phyloP scores from a whole-genome alignment of 169 alveolate genomes.

The Babesia caballi region DNA sequence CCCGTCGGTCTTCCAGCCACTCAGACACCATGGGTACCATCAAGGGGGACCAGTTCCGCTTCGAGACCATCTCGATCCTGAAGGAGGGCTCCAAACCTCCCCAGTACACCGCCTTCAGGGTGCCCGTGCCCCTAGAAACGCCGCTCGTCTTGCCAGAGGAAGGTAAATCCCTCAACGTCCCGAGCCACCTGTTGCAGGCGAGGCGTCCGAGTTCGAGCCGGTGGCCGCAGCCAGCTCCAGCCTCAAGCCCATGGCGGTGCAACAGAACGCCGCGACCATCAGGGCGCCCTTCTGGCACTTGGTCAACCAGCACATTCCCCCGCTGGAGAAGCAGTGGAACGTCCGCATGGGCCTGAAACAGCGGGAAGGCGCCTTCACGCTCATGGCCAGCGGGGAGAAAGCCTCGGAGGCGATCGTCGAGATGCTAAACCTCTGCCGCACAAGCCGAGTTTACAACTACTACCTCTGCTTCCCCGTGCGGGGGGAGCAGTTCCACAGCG shows the following conservation, averaged over 20 bases:
- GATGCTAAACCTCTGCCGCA: slow-evolving; percentile 49
- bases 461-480: slow-evolving; percentile 64
- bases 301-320: slow-evolving; percentile 7
- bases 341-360: slow-evolving; percentile 45
- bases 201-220: not conserved
- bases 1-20: too few species aligned
- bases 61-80: slow-evolving; percentile 24
- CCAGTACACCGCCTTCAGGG: slow-evolving; percentile 1
- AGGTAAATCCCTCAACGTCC: not conserved
- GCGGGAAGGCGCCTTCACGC: not conserved
- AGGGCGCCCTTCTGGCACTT: slow-evolving; percentile 48
- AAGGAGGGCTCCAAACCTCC: slow-evolving; percentile 8
- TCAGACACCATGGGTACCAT: slow-evolving; percentile 14
- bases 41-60: slow-evolving; percentile 25
- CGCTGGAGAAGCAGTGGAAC: slow-evolving; percentile 33
- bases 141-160: slow-evolving; percentile 12
- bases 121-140: slow-evolving; percentile 26
- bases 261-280: slow-evolving; percentile 49
- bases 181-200: not conserved
- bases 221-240: not conserved
- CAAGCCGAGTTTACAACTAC: slow-evolving; percentile 58
- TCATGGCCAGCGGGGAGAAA: slow-evolving; percentile 45
- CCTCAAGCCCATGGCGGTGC: not conserved
- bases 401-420: slow-evolving; percentile 46
- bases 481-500: slow-evolving; percentile 45